A percentile compares a stretch with the other conserved stretches of the same genome.
Evolutionary conservation across 2,329 filamentous ascomycete species (phyloP).

Genomic region (Penicillium sp.): DNA sequence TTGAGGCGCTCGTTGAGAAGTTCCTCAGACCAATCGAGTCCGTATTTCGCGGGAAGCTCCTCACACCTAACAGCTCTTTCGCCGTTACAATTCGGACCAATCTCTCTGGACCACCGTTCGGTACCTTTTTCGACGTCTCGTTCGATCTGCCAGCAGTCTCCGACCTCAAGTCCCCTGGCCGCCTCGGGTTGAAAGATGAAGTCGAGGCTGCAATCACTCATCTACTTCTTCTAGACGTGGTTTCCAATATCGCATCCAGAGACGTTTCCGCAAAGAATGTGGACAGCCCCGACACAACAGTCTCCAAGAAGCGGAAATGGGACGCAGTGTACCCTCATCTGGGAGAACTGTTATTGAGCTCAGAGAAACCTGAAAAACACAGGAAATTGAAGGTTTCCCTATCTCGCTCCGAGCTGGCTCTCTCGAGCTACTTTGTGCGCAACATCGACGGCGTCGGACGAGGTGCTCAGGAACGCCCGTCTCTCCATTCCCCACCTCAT

Average conservation of each 20-base stretch:
- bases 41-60: slow-evolving; percentile 39
- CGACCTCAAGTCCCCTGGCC: slow-evolving; percentile 33
- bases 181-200: slow-evolving; percentile 35
- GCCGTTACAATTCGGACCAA: slow-evolving; percentile 40
- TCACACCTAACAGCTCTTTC: slow-evolving; percentile 35
- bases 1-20: slow-evolving; percentile 43
- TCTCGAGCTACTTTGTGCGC: slow-evolving; percentile 21
- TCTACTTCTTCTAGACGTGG: slow-evolving; percentile 40
- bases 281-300: not conserved
- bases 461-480: slow-evolving; percentile 7
- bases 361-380: slow-evolving; percentile 16
- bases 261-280: not conserved
- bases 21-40: slow-evolving; percentile 47
- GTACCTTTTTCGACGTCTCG: slow-evolving; percentile 40
- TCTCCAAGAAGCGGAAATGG: slow-evolving; percentile 21
- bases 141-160: slow-evolving; percentile 33
- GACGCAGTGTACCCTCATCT: slow-evolving; percentile 34
- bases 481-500: slow-evolving; percentile 12
- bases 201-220: slow-evolving; percentile 35
- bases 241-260: slow-evolving; percentile 29
- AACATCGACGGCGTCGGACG: slow-evolving; percentile 18
- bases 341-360: slow-evolving; percentile 32
- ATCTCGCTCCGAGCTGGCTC: slow-evolving; percentile 25
- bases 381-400: slow-evolving; percentile 36
- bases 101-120: slow-evolving; percentile 31